These are phyloP conservation scores for Apiotrichum gracile DNA, from an alignment of 1,284 basidiomycete species.

Conservation along the genomic window DNA sequence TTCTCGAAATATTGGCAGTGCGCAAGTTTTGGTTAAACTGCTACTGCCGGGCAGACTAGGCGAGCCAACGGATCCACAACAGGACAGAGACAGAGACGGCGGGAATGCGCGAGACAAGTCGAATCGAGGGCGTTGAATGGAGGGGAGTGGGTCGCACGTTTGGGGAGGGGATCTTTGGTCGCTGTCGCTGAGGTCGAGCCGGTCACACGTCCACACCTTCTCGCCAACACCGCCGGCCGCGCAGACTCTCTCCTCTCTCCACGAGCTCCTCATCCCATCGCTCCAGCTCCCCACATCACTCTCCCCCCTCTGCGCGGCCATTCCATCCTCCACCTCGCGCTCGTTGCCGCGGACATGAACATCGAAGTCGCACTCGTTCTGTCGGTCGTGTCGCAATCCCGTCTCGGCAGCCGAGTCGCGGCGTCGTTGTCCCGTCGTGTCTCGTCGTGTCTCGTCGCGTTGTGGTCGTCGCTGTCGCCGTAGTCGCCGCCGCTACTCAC, in stretches of 20 bases:
- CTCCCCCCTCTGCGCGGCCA: neutral
- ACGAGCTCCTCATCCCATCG: neutral
- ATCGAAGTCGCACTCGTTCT: neutral
- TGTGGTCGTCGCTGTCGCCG: neutral
- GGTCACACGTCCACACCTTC: too few relatives aligned
- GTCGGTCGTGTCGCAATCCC: neutral
- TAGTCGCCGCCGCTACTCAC: constrained; percentile 9
- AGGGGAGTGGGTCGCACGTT: too few relatives aligned
- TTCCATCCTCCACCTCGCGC: neutral
- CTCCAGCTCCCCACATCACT: neutral
- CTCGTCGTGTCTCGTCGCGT: neutral
- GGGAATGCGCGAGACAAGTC: too few relatives aligned
- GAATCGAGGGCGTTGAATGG: too few relatives aligned
- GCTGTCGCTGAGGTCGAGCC: too few relatives aligned
- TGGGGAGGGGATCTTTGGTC: too few relatives aligned
- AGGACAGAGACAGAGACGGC: too few relatives aligned
- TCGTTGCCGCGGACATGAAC: neutral
- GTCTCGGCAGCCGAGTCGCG: neutral
- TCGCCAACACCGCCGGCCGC: neutral
- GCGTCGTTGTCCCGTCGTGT: neutral
- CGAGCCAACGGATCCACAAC: too few relatives aligned
- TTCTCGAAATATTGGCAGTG: neutral
- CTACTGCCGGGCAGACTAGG: too few relatives aligned
- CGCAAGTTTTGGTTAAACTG: neutral
- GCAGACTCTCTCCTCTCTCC: neutral